Conservation (phyloP, 495 filamentous ascomycete genomes). For the Neurospora tetraspora region DNA sequence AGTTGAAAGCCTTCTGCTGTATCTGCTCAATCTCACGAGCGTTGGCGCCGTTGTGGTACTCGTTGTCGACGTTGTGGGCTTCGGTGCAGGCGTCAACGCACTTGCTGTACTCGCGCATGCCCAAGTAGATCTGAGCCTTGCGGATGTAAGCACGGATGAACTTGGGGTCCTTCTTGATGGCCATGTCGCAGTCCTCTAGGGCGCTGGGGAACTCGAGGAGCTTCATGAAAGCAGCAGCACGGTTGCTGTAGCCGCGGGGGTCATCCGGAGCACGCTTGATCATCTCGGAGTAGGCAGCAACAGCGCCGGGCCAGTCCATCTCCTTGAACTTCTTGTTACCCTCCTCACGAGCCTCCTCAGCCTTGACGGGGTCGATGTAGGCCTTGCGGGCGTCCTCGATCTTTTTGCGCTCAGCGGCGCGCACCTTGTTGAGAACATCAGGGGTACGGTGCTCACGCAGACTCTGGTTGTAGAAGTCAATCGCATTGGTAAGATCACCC, state of each 20-base stretch:
- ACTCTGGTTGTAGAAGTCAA: constrained; percentile 85
- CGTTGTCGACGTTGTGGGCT: constrained; percentile 63
- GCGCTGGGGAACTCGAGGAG: constrained; percentile 89
- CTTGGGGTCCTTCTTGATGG: constrained; percentile 79
- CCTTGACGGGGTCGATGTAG: constrained; percentile 84
- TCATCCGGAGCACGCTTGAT: constrained; percentile 89
- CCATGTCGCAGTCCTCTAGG: constrained; percentile 83
- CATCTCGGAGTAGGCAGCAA: constrained; percentile 95
- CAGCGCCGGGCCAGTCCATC: constrained; percentile 89
- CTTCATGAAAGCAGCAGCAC: constrained; percentile 93
- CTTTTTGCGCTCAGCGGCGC: constrained; percentile 85
- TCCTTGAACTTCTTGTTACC: constrained; percentile 96
- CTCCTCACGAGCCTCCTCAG: constrained; percentile 89
- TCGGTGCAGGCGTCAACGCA: constrained; percentile 83
- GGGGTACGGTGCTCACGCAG: constrained; percentile 95
- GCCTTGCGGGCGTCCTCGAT: constrained; percentile 63
- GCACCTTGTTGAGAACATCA: constrained; percentile 85
- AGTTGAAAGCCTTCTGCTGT: constrained; percentile 85
- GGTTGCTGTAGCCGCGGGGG: constrained; percentile 92
- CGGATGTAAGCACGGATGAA: constrained; percentile 94
- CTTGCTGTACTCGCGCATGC: constrained; percentile 95
- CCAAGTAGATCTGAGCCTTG: constrained; percentile 86
- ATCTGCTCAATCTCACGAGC: constrained; percentile 85
- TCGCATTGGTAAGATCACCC: constrained; percentile 68
- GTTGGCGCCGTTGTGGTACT: constrained; percentile 56